phyloP scores from a whole-genome alignment of 1,139 yeast species.

The Yamadazyma trypodendri region DNA sequence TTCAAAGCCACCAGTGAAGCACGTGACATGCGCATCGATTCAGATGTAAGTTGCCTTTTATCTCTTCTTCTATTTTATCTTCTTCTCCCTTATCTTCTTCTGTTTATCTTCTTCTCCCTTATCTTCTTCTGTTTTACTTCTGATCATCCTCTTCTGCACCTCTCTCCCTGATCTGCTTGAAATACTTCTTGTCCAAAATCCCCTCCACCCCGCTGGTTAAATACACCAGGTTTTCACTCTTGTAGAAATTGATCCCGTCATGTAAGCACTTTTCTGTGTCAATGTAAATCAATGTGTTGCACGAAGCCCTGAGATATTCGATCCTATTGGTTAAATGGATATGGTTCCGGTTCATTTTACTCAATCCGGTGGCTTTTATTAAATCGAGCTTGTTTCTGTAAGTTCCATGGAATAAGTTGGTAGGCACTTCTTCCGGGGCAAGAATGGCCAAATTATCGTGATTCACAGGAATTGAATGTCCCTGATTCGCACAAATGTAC shows the following conservation, averaged over 20 bases:
- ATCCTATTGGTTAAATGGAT: conserved; percentile 63
- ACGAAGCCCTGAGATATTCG: conserved; percentile 70
- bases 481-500: conserved; percentile 84
- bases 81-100: too few relatives aligned
- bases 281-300: conserved; percentile 62
- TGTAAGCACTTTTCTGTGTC: conserved; percentile 48
- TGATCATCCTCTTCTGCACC: not conserved
- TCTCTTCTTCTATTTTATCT: too few relatives aligned
- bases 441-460: conserved; percentile 38
- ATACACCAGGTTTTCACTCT: conserved; percentile 73
- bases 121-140: not conserved
- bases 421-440: conserved; percentile 18
- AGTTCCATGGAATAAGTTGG: conserved; percentile 77
- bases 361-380: conserved; percentile 62
- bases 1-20: too few relatives aligned
- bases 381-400: conserved; percentile 43
- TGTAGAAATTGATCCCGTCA: conserved; percentile 54
- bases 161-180: not conserved
- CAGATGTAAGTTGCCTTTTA: too few relatives aligned
- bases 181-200: conserved; percentile 23
- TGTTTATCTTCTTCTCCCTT: not conserved
- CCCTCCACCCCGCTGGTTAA: conserved; percentile 64
- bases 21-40: too few relatives aligned
- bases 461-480: conserved; percentile 67
- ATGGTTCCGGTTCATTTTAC: conserved; percentile 74